Percentiles rank a stretch among this genome's conserved stretches.
These are phyloP conservation scores for Lipomyces yamanashiensis DNA, from an alignment of 805 yeast genomes.

Conservation along the genomic window DNA sequence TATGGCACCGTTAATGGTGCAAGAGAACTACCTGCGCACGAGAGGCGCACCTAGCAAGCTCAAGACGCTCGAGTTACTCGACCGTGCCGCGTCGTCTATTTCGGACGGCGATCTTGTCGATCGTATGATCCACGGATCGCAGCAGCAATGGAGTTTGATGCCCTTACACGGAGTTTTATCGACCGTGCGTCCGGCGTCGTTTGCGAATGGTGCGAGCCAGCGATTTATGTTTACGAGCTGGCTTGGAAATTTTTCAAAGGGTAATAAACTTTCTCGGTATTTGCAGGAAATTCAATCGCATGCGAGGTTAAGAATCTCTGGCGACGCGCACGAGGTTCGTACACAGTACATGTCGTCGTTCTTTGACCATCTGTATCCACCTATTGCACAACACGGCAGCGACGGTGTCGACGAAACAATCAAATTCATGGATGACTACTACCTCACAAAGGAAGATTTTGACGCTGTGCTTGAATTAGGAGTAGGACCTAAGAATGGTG, in stretches of 20 bases:
- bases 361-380: conserved; percentile 59
- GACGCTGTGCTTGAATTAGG: conserved; percentile 83
- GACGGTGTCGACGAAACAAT: conserved; percentile 64
- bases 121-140: conserved; percentile 69
- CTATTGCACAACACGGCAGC: conserved; percentile 59
- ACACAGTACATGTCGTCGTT: conserved; percentile 67
- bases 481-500: conserved; percentile 59
- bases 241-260: conserved; percentile 31
- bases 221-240: conserved; percentile 71
- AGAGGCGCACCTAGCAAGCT: conserved; percentile 39
- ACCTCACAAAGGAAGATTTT: conserved; percentile 89
- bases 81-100: conserved; percentile 83
- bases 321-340: conserved; percentile 75
- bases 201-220: conserved; percentile 67
- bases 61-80: conserved; percentile 64
- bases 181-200: conserved; percentile 76
- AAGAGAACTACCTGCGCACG: conserved; percentile 83
- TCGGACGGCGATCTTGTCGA: conserved; percentile 86
- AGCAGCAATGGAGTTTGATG: conserved; percentile 59
- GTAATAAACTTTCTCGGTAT: conserved; percentile 66
- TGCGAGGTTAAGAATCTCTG: conserved; percentile 76
- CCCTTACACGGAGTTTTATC: conserved; percentile 91
- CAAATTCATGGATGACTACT: conserved; percentile 80
- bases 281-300: conserved; percentile 90
- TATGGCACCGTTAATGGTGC: conserved; percentile 93